Evolutionary conservation across 257 asterid species (phyloP), one percentile per base, ranked within the genome.

Genomic region (Nicotiana knightiana): DNA sequence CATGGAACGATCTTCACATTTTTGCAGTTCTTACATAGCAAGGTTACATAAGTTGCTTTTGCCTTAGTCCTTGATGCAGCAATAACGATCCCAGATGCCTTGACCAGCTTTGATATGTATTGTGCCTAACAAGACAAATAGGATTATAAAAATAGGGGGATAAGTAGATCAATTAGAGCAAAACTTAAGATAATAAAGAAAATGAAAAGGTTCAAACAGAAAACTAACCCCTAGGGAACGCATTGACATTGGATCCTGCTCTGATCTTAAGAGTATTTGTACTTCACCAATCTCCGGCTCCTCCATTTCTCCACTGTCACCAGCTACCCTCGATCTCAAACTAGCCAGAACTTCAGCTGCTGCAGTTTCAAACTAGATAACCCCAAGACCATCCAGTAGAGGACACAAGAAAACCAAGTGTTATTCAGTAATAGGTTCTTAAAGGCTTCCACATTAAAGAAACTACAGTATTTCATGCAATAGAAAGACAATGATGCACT

Each of bases 1-100:
- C 99, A 94, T 37, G 99, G 98, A 68, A 94, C 96, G 62, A 87
- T 90, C 94, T 91, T 94, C 55, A 93, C 92, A 86, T 94, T 94
- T 90, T 90, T 93, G 86, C 98, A 96, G 53, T 94, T 94, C 87
- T 92, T 94, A 77, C 99, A 96, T 86, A 96, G 82, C 87, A 94
- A 87, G 61, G 97, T 93, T 81, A 96, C 98, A 79, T 94, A 94
- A 71, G 98, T 93, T 21, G 99, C 99, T 88, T 96, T 96, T 5
- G 98, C 99, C 87, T 93, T 96, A 39, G 98, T 94, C 90, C 97
- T 96, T 75, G 99, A 96, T 63, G 99, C 98, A 81, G 99, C 99
- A 88, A 96, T 96, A 79, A 89, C 93, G 75, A 96, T 96, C 70
- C 98, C 99, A 67, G 98, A 96, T 84, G 94, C 84, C 87, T 94